Evolutionary conservation across 108 stramenopile genomes (phyloP), one percentile per base, ranked within the genome.

Genomic region (Discostella stelligeroides): DNA sequence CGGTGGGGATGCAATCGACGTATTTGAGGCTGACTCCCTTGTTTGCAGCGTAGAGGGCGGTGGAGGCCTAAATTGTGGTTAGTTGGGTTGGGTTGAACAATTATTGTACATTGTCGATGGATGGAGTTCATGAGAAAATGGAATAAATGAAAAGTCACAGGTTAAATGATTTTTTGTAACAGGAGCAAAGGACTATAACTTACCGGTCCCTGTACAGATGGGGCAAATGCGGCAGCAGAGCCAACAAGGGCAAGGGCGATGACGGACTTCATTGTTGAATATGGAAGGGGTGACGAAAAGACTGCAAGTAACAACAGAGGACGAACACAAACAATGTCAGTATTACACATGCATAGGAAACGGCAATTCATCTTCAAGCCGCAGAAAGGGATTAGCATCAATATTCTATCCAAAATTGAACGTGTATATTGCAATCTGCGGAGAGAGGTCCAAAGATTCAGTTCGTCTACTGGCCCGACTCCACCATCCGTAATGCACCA

Each of bases 1-100:
- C 83, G 48, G 85, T 70, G 70, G 86, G 64, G 73, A 95, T 93
- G 89, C 92, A 93, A 54, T 86, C 86, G 61, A 90, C 92, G 70
- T 92, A 95, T 76, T 82, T 64, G 65, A 95, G 83, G 66, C 89
- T 90, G 34, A 78, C 48, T 7, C 56, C 42, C 21, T 18, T 69
- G 61, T 79, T 80, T 11, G 53, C 75, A 51, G 82, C 82, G 76
- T 76, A 75, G 13, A 92, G 87, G 65, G 85, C 75, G 68, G 88
- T 82, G 76, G 63, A 48, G 61, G 78, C 83, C 77, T 85, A 51
- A n/a, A 24, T 49, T 7, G 14, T 49, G n/a, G n/a, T n/a, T n/a
- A n/a, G n/a, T n/a, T n/a, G n/a, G n/a, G n/a, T n/a, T n/a, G n/a
- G n/a, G n/a, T n/a, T n/a, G n/a, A n/a, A n/a, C n/a, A n/a, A n/a